Evolutionary conservation across 257 asterid genomes (phyloP).

Genomic region (Solanum dulcamara): DNA sequence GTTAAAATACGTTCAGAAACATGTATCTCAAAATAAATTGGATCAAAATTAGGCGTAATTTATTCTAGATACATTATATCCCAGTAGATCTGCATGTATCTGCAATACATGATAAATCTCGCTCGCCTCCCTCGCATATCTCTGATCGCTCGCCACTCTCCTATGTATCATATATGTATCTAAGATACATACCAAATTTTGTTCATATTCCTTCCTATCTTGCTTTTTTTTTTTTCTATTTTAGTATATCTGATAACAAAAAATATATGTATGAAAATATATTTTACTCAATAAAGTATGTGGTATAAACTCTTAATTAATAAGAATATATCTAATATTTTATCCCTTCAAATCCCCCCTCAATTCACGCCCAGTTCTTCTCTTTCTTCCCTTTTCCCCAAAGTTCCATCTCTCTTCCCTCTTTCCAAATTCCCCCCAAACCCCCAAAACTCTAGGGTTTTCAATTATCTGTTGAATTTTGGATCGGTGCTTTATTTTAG

Average conservation of each 20-base stretch:
- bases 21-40: no score
- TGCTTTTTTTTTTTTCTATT: no score
- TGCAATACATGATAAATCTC: no score
- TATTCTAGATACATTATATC: no score
- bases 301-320: no score
- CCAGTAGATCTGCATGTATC: neutral
- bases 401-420: neutral
- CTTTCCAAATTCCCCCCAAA: neutral
- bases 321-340: no score
- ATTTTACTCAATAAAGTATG: no score
- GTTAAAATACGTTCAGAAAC: neutral
- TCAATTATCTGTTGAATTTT: neutral
- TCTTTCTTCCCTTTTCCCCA: slow-evolving; percentile 6
- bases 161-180: no score
- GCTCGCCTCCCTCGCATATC: neutral
- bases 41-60: neutral
- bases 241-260: no score
- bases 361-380: slow-evolving; percentile 2
- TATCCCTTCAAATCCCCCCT: slow-evolving; percentile 3
- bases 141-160: neutral
- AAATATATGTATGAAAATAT: no score
- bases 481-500: neutral
- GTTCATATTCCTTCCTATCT: no score
- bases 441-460: slow-evolving; percentile 20
- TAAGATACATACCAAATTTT: no score